Percentiles rank a stretch among this genome's conserved stretches.
Evolutionary conservation across 495 filamentous ascomycete species (phyloP).

Genomic region (Baudoinia panamericana): DNA sequence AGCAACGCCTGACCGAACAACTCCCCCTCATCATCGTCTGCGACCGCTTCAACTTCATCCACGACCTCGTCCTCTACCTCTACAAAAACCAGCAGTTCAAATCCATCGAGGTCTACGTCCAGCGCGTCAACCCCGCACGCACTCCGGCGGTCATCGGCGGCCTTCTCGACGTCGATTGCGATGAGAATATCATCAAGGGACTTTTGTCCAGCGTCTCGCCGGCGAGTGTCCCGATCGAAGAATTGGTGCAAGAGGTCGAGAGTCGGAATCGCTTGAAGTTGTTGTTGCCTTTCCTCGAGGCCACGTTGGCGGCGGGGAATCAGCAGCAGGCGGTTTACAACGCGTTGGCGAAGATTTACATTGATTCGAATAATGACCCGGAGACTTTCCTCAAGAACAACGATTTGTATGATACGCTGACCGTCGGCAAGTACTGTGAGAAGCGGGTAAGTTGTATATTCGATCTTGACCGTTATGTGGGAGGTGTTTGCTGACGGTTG

Average conservation of each 20-base stretch:
- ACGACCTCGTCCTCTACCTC: conserved; percentile 91
- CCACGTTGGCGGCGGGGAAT: conserved; percentile 78
- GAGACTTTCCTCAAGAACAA: conserved; percentile 99
- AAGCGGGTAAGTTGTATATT: too few species aligned
- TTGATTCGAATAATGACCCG: conserved; percentile 97
- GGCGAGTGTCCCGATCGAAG: conserved; percentile 80
- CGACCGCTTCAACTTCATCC: conserved; percentile 96
- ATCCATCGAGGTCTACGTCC: conserved; percentile 98
- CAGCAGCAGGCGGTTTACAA: conserved; percentile 98
- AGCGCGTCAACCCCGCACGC: conserved; percentile 88
- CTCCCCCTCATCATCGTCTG: conserved; percentile 96
- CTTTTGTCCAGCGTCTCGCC: conserved; percentile 80
- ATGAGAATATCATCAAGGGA: conserved; percentile 89
- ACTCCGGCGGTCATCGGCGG: conserved; percentile 91
- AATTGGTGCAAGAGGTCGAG: conserved; percentile 91
- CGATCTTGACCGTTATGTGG: too few species aligned
- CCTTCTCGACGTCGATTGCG: conserved; percentile 93
- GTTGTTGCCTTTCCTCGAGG: conserved; percentile 89
- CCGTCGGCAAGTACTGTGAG: conserved; percentile 96
- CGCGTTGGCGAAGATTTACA: conserved; percentile 98
- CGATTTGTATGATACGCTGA: conserved; percentile 85
- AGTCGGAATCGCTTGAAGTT: conserved; percentile 90
- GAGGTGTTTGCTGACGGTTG: too few species aligned
- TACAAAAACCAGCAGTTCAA: conserved; percentile 99
- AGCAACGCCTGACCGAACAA: conserved; percentile 82